Evolutionary conservation across 1,284 basidiomycete genomes (phyloP).

Genomic region (Cutaneotrichosporon sp.): DNA sequence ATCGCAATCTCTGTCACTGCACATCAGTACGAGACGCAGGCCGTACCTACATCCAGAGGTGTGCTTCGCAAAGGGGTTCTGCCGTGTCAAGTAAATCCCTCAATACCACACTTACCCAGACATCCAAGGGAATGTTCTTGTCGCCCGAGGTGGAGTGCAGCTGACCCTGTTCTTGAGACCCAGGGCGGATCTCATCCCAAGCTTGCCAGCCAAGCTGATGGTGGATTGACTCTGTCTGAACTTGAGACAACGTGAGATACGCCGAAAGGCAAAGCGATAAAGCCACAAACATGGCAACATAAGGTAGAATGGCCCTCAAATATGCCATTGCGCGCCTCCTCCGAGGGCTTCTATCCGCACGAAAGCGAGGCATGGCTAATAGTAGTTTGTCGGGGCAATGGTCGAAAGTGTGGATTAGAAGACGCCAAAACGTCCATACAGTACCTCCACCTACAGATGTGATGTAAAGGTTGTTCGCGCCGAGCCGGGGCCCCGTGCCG

Average conservation of each 20-base stretch:
- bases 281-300: background rate
- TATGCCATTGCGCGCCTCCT: background rate
- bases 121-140: constrained; percentile 64
- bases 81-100: constrained; percentile 2
- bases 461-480: too few relatives aligned
- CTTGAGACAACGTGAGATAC: constrained; percentile 49
- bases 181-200: constrained; percentile 62
- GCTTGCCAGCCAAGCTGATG: constrained; percentile 83
- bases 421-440: background rate
- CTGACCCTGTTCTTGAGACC: constrained; percentile 28
- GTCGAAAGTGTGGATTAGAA: too few relatives aligned
- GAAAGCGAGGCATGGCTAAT: background rate
- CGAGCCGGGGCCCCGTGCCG: too few relatives aligned
- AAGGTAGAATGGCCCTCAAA: background rate
- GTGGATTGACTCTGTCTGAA: constrained; percentile 59
- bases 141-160: constrained; percentile 38
- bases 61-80: constrained; percentile 66
- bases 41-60: constrained; percentile 61
- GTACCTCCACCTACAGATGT: background rate
- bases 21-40: background rate
- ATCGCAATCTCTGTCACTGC: constrained; percentile 69
- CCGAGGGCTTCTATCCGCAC: background rate
- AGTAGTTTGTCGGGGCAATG: too few relatives aligned
- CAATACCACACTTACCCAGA: constrained; percentile 55
- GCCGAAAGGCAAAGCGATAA: constrained; percentile 52